Conservation (phyloP, 306 rosid genomes). For the Fragaria iinumae region DNA sequence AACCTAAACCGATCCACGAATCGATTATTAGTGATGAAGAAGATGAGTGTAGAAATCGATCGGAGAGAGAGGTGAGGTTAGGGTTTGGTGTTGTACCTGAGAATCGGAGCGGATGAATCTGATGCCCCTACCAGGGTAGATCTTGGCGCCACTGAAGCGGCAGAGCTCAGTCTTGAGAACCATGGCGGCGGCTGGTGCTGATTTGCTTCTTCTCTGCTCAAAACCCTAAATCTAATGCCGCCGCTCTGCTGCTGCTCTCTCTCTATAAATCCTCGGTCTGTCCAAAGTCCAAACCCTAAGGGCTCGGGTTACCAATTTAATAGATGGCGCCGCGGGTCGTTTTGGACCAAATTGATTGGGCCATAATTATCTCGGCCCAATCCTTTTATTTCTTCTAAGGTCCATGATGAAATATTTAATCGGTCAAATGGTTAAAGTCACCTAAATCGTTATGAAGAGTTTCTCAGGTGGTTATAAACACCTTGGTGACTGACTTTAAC, state of each 20-base stretch:
- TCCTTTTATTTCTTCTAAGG: too few relatives aligned
- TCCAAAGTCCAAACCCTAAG: slow-evolving; percentile 8
- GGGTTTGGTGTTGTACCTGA: slow-evolving; percentile 45
- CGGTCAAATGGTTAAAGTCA: too few relatives aligned
- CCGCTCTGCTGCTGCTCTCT: not conserved
- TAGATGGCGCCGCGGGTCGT: not conserved
- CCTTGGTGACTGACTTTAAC: too few relatives aligned
- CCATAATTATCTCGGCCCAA: too few relatives aligned
- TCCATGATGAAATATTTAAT: too few relatives aligned
- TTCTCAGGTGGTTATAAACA: too few relatives aligned
- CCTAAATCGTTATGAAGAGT: fast-evolving
- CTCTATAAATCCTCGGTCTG: not conserved
- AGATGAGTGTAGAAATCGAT: not conserved
- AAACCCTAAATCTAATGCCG: not conserved
- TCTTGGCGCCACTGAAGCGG: slow-evolving; percentile 89
- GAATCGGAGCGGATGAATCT: slow-evolving; percentile 82
- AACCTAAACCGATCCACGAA: slow-evolving; percentile 17
- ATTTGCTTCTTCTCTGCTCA: not conserved
- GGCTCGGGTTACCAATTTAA: slow-evolving; percentile 2
- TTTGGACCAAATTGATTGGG: not conserved
- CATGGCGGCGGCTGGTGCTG: slow-evolving; percentile 10
- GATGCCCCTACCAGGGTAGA: slow-evolving; percentile 83
- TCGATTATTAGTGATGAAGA: not conserved
- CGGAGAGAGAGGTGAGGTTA: not conserved
- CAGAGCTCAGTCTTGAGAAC: slow-evolving; percentile 75